Evolutionary conservation across 2,329 filamentous ascomycete species (phyloP).

Genomic region (Trichoderma sp.): DNA sequence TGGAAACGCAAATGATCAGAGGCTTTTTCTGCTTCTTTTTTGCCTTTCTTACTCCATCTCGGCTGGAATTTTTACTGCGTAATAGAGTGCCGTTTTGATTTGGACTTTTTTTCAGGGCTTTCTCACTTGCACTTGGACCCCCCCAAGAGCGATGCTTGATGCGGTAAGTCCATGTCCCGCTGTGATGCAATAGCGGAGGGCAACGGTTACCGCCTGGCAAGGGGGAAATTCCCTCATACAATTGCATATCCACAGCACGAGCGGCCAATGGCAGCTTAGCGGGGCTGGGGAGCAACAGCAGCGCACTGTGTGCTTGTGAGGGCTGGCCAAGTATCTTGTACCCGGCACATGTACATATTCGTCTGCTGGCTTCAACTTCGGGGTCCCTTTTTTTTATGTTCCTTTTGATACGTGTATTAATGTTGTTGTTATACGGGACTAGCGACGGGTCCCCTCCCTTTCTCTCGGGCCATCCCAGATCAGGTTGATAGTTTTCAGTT

Average conservation of each 20-base stretch:
- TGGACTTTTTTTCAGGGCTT: not conserved
- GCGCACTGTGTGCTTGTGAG: constrained; percentile 3
- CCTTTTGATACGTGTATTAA: constrained; percentile 8
- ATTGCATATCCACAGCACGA: constrained; percentile 19
- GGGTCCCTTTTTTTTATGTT: not conserved
- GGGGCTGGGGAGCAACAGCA: not conserved
- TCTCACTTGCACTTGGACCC: not conserved
- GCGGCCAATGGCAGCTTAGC: constrained; percentile 1
- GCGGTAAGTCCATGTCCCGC: constrained; percentile 16
- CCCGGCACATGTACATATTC: not conserved
- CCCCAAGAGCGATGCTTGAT: constrained; percentile 14
- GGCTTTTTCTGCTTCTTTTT: not conserved
- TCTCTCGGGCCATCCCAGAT: constrained; percentile 13
- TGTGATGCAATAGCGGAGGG: constrained; percentile 16
- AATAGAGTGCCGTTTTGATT: not conserved
- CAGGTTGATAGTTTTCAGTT: constrained; percentile 17
- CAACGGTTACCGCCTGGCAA: not conserved
- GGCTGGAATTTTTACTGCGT: not conserved
- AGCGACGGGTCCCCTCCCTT: not conserved
- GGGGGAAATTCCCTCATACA: constrained; percentile 20
- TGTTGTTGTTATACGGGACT: not conserved
- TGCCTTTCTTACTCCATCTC: too few relatives aligned
- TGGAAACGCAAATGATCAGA: not conserved
- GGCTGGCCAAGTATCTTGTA: not conserved
- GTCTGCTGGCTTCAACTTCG: not conserved